phyloP scores from a whole-genome alignment of 1,284 basidiomycete species.

The Irpex sp. region DNA sequence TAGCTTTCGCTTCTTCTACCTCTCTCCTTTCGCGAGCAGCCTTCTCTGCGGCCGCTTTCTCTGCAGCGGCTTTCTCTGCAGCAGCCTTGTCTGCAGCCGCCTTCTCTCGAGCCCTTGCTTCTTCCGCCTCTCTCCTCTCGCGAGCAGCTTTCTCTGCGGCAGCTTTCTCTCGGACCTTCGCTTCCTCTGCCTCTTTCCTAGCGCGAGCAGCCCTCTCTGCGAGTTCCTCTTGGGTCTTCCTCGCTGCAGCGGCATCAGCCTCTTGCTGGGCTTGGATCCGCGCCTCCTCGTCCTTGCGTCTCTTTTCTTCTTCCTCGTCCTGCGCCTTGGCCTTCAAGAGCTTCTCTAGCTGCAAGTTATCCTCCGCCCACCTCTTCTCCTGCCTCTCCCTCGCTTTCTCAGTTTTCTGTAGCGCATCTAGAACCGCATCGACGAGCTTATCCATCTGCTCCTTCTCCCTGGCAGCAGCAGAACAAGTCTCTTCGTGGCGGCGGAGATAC shows the following conservation, averaged over 20 bases:
- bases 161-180: too few species aligned
- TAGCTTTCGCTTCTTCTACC: slow-evolving; percentile 1
- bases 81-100: not conserved
- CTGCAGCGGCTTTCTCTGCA: not conserved
- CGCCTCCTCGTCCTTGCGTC: slow-evolving; percentile 1
- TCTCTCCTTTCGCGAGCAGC: slow-evolving; percentile 2
- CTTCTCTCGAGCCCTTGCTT: slow-evolving; percentile 2
- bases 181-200: not conserved
- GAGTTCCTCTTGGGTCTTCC: not conserved
- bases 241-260: not conserved
- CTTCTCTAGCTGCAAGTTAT: slow-evolving; percentile 10
- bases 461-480: slow-evolving; percentile 16
- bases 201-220: not conserved
- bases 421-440: slow-evolving; percentile 10
- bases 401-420: slow-evolving; percentile 15
- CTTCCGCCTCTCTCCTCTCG: not conserved
- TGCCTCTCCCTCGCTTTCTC: slow-evolving; percentile 12
- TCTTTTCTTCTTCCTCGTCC: slow-evolving; percentile 7
- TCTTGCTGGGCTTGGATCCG: not conserved
- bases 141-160: not conserved
- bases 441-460: slow-evolving; percentile 19
- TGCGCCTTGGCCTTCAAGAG: not conserved
- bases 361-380: slow-evolving; percentile 13
- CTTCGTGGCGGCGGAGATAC: slow-evolving; percentile 16
- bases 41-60: not conserved